Conservation (phyloP, 2,329 filamentous ascomycete species). For the Arthrobotrys megalospora region DNA sequence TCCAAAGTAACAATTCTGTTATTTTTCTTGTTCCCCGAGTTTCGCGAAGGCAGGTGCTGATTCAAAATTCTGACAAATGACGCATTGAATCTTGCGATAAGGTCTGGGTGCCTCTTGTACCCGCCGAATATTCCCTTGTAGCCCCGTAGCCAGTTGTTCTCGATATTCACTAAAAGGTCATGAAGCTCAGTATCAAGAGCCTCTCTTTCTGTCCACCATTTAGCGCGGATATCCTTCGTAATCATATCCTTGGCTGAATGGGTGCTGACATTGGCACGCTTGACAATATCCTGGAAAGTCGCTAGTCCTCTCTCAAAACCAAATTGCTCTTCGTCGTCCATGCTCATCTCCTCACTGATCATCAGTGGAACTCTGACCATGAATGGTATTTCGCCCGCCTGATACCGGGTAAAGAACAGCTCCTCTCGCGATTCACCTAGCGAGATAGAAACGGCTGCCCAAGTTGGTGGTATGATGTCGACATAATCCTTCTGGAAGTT, state of each 20-base stretch:
- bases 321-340: conserved; percentile 81
- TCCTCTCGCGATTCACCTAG: conserved; percentile 87
- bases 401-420: conserved; percentile 88
- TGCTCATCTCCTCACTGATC: conserved; percentile 83
- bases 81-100: conserved; percentile 82
- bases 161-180: conserved; percentile 85
- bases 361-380: conserved; percentile 88
- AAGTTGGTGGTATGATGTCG: conserved; percentile 84
- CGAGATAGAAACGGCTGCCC: conserved; percentile 88
- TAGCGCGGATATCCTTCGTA: conserved; percentile 80
- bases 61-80: conserved; percentile 84
- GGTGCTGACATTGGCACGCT: conserved; percentile 84
- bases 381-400: conserved; percentile 82
- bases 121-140: conserved; percentile 95
- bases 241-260: conserved; percentile 81
- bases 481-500: conserved; percentile 84
- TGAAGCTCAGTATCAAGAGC: conserved; percentile 82
- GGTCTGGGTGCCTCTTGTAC: conserved; percentile 74
- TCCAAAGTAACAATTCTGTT: conserved; percentile 70
- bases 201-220: conserved; percentile 92
- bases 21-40: conserved; percentile 69
- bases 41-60: conserved; percentile 85
- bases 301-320: conserved; percentile 82
- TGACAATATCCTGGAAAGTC: conserved; percentile 77
- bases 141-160: conserved; percentile 93